Evolutionary conservation across 2,329 filamentous ascomycete species (phyloP).

Genomic region (Cytospora leucostoma): DNA sequence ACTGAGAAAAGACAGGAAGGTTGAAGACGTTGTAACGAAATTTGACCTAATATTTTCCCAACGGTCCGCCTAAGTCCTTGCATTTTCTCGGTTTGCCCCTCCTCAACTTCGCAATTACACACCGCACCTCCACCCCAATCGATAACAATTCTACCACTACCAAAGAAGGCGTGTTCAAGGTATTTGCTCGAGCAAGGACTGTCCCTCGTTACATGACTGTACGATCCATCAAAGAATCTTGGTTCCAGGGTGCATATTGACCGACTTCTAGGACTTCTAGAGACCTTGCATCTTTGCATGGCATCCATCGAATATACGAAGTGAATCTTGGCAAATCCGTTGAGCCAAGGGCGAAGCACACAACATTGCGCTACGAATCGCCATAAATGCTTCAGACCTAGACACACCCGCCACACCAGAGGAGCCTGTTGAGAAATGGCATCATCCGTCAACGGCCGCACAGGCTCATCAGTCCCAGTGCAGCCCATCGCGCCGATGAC

Average conservation of each 20-base stretch:
- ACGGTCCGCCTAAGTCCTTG: background rate
- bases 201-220: background rate
- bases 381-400: background rate
- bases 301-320: background rate
- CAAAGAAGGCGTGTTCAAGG: background rate
- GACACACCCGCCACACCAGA: too few relatives aligned
- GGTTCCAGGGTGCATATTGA: background rate
- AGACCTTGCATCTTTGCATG: background rate
- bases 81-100: background rate
- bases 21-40: background rate
- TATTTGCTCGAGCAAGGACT: background rate
- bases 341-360: background rate
- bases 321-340: background rate
- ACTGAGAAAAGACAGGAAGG: too few relatives aligned
- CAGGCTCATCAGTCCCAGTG: background rate
- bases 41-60: background rate
- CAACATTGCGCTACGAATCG: background rate
- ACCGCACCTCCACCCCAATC: background rate
- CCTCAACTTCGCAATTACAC: background rate
- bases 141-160: background rate
- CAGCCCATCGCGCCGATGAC: constrained; percentile 1
- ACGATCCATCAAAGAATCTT: background rate
- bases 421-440: background rate
- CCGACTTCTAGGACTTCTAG: background rate
- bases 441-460: background rate